Base-by-base conservation (phyloP, 768 basidiomycete species). In the Kwoniella europaea region DNA sequence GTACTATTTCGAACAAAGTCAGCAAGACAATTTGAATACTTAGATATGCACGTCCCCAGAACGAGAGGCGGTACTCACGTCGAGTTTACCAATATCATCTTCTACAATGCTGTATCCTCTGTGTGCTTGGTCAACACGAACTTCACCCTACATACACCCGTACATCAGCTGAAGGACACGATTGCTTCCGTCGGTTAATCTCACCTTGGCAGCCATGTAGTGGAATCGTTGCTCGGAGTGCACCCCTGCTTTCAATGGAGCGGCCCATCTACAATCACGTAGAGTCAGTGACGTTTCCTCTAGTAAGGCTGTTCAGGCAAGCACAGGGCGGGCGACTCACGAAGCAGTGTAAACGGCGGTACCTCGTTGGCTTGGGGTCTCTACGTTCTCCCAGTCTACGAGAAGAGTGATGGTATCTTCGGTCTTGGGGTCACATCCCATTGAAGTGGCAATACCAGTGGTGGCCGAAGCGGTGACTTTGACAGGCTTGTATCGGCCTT, bases 381-480 rank as follows among this genome's bases (percentile, higher is more conserved):
- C 88, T 73, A 89, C 85, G 63, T 91, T 93, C 82, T 92, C 89
- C 94, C 94, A 97, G 82, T 96, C 94, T 29, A 95, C 94, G 65
- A 97, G 86, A 60, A 96, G 90, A 4, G 94, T 95, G 83, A 97
- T 94, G 24, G 94, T 95, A 83, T 97, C 94, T 84, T 96, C 94
- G 4, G 94, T 96, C 81, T 90, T 87, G 41, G 93, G 93, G 80
- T 91, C 91, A 68, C 79, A 80, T 52, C 79, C 79, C 75, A 80
- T 74, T 77, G 89, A 87, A 2, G 92, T 94, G 12, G 94, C 94
- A 74, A 95, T 95, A 43, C 94, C 94, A 2, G 91, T 90, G 2
- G 93, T 91, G 3, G 92, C 94, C 74, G 92, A 93, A 2, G 93
- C 94, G 50, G 93, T 91, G 61, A 97, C 94, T 67, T 92, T 78